A percentile compares a stretch with the other conserved stretches of the same genome.
Conservation (phyloP, 2,329 filamentous ascomycete species). For the Botryotinia globosa region DNA sequence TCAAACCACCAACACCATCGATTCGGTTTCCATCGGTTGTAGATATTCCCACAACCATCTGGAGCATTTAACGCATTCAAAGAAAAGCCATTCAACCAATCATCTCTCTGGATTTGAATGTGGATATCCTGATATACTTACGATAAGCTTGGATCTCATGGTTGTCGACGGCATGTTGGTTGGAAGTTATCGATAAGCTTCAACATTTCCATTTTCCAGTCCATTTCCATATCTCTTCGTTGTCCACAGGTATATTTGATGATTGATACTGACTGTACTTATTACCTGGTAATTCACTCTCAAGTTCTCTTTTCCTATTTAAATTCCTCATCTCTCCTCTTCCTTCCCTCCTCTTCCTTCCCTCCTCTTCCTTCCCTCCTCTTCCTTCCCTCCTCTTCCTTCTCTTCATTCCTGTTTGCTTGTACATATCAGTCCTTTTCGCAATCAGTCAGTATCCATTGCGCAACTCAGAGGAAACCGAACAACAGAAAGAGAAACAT, state of each 20-base stretch:
- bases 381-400: not conserved
- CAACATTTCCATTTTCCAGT: not conserved
- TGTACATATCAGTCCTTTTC: not conserved
- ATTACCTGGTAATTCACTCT: too few relatives aligned
- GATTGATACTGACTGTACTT: not conserved
- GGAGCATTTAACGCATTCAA: not conserved
- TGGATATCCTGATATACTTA: not conserved
- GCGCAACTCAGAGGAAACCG: not conserved
- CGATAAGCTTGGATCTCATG: constrained; percentile 1
- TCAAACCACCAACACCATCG: too few relatives aligned
- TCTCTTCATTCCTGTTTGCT: not conserved
- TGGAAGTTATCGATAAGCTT: constrained; percentile 7
- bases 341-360: too few relatives aligned
- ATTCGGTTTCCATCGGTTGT: constrained; percentile 10
- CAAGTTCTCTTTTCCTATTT: constrained; percentile 7
- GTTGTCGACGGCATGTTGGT: constrained; percentile 4
- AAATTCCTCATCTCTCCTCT: not conserved
- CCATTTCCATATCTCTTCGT: not conserved
- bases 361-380: too few relatives aligned
- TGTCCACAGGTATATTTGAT: not conserved
- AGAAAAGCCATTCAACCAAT: not conserved
- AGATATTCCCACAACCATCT: not conserved
- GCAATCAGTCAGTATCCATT: not conserved
- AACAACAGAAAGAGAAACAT: not conserved
- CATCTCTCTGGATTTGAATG: not conserved